Percentiles rank a stretch among this genome's conserved stretches.
Conservation (phyloP, 805 yeast species). For the Candida sanyiensis region DNA sequence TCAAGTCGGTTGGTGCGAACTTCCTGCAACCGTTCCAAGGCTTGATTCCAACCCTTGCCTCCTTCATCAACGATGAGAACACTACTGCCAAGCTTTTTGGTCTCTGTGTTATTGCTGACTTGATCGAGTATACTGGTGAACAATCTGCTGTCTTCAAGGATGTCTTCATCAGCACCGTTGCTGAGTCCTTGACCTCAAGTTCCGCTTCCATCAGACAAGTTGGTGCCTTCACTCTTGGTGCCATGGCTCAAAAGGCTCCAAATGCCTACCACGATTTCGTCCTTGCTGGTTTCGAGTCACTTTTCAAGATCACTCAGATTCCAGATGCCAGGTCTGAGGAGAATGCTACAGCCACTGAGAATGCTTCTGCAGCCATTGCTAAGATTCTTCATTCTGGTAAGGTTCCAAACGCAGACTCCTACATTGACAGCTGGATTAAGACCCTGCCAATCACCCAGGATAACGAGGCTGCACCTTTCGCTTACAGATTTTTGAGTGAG, state of each 20-base stretch:
- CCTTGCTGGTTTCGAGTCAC: constrained; percentile 64
- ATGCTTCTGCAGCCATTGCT: constrained; percentile 76
- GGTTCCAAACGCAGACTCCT: constrained; percentile 56
- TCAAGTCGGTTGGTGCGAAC: constrained; percentile 52
- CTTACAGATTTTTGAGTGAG: constrained; percentile 69
- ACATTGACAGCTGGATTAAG: constrained; percentile 71
- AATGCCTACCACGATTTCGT: constrained; percentile 54
- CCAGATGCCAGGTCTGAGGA: constrained; percentile 87
- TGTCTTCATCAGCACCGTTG: constrained; percentile 55
- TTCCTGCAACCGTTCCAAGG: constrained; percentile 63
- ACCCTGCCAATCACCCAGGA: constrained; percentile 80
- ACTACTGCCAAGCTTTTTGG: constrained; percentile 72
- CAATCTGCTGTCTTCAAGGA: constrained; percentile 60
- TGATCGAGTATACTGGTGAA: constrained; percentile 75
- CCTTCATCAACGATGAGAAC: constrained; percentile 60
- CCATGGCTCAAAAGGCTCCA: constrained; percentile 80
- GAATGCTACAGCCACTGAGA: constrained; percentile 82
- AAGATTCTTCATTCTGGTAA: constrained; percentile 61
- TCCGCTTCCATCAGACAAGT: constrained; percentile 79
- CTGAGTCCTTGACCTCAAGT: constrained; percentile 59
- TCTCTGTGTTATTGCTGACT: constrained; percentile 70
- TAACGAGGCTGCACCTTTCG: constrained; percentile 81
- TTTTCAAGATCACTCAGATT: constrained; percentile 63
- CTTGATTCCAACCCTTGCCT: constrained; percentile 56
- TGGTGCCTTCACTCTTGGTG: constrained; percentile 79